Evolutionary conservation across 2,329 filamentous ascomycete species (phyloP), one percentile per base, ranked within the genome.

Genomic region (Penicillium thymicola): DNA sequence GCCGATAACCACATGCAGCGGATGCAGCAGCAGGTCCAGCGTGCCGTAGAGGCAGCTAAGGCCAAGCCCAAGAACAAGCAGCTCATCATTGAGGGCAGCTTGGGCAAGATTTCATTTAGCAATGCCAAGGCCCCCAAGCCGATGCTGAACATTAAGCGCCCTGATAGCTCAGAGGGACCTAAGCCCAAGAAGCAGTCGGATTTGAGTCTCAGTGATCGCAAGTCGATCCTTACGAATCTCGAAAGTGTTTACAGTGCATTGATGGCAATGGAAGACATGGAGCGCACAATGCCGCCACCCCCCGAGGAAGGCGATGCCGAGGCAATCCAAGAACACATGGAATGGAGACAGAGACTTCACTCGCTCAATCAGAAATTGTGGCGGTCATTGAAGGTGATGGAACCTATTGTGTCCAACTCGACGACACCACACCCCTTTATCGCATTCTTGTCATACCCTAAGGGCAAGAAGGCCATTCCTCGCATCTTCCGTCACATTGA

Each of bases 11-110:
- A 99, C 70, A 90, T 97, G 78, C 94, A 97, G 73, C 88, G 94
- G 54, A 99, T 99, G 94, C 93, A 99, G 75, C 94, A 99, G 75
- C 94, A 99, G 75, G 95, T 99, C 13, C 93, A 97, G 72, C 87
- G 94, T 55, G 94, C 94, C 25, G 94, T 99, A 0, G 94, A 99
- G 71, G 94, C 94, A 1, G 94, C 94, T 51, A 99, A 97, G 79
- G 90, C 92, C 58, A 93, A 96, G 75, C 94, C 94, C 13, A 99
- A 99, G 81, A 97, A 96, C 71, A 96, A 95, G 69, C 92, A 97
- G 72, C 82, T 99, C 9, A 92, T 97, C 21, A 93, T 99, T 57
- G 93, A 97, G 70, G 94, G 94, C 27, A 97, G 92, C 69, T 78
- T 99, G 48, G 94, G 94, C 63, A 99, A 97, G 79, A 99, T 99